phyloP scores from a whole-genome alignment of 2,329 filamentous ascomycete genomes.

The Epichloe baconii region DNA sequence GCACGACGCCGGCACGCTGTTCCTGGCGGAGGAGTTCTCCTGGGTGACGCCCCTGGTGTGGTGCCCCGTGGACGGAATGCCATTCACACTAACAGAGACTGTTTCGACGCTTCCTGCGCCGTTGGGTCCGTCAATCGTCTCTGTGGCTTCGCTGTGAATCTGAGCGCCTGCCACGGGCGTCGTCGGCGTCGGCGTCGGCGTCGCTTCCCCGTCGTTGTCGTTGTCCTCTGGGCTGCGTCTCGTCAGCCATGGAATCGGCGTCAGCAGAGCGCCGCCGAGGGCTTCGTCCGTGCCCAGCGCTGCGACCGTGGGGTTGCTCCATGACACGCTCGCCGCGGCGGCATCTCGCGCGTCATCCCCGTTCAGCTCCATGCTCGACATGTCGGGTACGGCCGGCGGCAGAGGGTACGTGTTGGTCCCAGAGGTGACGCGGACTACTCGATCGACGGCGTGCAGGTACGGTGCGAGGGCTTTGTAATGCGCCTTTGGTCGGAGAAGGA shows the following conservation, averaged over 20 bases:
- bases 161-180: conserved; percentile 21
- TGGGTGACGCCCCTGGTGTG: conserved; percentile 54
- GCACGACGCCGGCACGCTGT: conserved; percentile 68
- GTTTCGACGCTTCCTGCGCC: conserved; percentile 70
- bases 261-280: conserved; percentile 78
- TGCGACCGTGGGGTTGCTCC: conserved; percentile 33
- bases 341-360: conserved; percentile 37
- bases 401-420: conserved; percentile 71
- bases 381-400: conserved; percentile 49
- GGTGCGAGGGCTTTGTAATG: conserved; percentile 74
- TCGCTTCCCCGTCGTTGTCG: conserved; percentile 10
- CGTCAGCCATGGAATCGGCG: conserved; percentile 82
- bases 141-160: conserved; percentile 58
- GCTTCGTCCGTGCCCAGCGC: conserved; percentile 72
- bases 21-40: conserved; percentile 74
- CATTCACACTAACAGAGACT: conserved; percentile 63
- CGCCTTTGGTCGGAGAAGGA: conserved; percentile 59
- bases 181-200: background rate
- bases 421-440: conserved; percentile 82
- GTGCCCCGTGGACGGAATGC: conserved; percentile 41
- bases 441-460: conserved; percentile 82
- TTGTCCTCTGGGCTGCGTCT: conserved; percentile 21
- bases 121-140: conserved; percentile 71
- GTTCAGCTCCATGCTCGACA: conserved; percentile 46
- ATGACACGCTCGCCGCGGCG: conserved; percentile 27